Evolutionary conservation across 306 rosid genomes (phyloP).

Genomic region (Vicia faba): DNA sequence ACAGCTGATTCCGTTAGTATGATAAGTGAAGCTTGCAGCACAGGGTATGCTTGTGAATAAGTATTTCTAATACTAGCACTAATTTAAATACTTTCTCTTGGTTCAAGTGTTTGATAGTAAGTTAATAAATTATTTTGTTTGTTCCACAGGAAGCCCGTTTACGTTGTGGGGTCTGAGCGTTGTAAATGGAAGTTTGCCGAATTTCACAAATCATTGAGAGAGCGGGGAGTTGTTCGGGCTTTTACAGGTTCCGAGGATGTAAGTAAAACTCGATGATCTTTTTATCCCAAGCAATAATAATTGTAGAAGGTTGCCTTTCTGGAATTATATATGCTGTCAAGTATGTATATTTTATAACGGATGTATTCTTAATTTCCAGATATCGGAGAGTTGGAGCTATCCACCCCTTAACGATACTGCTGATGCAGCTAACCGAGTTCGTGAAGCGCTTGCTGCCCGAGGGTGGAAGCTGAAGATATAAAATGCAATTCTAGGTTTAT

Average conservation of each 20-base stretch:
- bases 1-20: conserved; percentile 93
- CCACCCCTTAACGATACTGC: conserved; percentile 91
- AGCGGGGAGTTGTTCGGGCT: conserved; percentile 75
- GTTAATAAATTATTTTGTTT: conserved; percentile 27
- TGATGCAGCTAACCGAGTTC: conserved; percentile 78
- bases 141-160: conserved; percentile 81
- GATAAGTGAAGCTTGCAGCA: conserved; percentile 96
- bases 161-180: conserved; percentile 71
- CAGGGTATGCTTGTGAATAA: conserved; percentile 68
- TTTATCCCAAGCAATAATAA: conserved; percentile 5
- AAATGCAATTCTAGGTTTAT: conserved; percentile 27
- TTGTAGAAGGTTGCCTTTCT: conserved; percentile 31
- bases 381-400: conserved; percentile 95
- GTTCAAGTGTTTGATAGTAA: not conserved
- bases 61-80: conserved; percentile 13
- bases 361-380: conserved; percentile 49
- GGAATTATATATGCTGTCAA: conserved; percentile 13
- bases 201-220: conserved; percentile 72
- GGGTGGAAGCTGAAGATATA: conserved; percentile 89
- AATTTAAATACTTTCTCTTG: conserved; percentile 20
- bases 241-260: conserved; percentile 96
- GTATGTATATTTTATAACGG: conserved; percentile 15
- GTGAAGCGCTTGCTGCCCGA: conserved; percentile 69
- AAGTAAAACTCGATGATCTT: conserved; percentile 39
- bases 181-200: conserved; percentile 90